These are phyloP conservation scores for Phyllosticta capitalensis DNA, from an alignment of 2,329 filamentous ascomycete species.

Conservation along the genomic window DNA sequence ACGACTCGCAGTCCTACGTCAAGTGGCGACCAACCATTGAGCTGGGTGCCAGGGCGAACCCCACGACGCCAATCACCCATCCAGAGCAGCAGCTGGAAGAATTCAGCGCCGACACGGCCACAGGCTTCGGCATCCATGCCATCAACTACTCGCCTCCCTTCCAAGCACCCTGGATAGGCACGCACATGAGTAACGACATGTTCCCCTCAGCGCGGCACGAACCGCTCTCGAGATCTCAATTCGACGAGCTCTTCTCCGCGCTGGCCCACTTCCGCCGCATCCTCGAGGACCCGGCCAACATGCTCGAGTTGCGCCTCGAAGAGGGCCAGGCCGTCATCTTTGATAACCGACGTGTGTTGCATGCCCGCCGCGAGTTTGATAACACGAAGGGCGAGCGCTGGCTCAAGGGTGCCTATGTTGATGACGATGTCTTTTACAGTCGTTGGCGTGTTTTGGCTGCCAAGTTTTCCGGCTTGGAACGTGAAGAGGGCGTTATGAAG, in stretches of 20 bases:
- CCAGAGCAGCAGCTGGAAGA: background rate
- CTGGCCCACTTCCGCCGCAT: constrained; percentile 48
- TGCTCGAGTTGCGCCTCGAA: constrained; percentile 63
- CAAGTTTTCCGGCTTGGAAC: background rate
- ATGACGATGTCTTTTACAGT: constrained; percentile 50
- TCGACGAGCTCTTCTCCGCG: constrained; percentile 12
- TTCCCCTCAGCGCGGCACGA: background rate
- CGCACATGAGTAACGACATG: background rate
- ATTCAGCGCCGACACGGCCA: background rate
- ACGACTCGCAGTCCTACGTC: constrained; percentile 54
- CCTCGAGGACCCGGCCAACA: constrained; percentile 48
- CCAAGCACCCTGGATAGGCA: constrained; percentile 44
- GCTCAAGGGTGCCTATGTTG: constrained; percentile 79
- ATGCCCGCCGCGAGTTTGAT: constrained; percentile 73
- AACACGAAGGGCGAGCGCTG: constrained; percentile 58
- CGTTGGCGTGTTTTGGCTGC: constrained; percentile 5
- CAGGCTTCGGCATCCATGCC: constrained; percentile 27
- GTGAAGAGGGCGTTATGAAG: background rate
- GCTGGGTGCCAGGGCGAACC: constrained; percentile 15
- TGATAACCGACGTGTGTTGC: constrained; percentile 75
- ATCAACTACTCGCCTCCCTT: constrained; percentile 74
- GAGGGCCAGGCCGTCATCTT: constrained; percentile 91
- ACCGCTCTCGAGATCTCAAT: background rate
- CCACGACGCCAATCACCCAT: background rate
- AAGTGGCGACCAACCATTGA: constrained; percentile 49